phyloP scores from a whole-genome alignment of 148 eudicot genomes.

The Amaranthus palmeri region DNA sequence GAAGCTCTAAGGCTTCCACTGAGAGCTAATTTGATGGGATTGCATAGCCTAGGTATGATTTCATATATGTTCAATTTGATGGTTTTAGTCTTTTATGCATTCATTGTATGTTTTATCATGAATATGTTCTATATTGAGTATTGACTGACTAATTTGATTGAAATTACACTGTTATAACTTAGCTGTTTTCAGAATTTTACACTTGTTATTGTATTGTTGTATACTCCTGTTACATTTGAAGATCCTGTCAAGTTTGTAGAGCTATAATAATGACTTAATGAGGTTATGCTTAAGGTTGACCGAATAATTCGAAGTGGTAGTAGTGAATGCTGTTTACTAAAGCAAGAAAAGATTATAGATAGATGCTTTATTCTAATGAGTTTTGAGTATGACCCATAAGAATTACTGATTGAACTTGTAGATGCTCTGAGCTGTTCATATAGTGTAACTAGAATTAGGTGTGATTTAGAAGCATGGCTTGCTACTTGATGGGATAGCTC shows the following conservation, averaged over 20 bases:
- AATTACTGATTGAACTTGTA: neutral
- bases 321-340: neutral
- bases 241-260: neutral
- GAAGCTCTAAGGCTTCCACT: constrained; percentile 66
- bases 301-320: neutral
- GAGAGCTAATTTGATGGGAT: constrained; percentile 12
- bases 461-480: neutral
- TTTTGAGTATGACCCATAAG: neutral
- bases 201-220: neutral
- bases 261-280: neutral
- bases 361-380: neutral
- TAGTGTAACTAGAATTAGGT: neutral
- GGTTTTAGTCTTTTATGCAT: neutral
- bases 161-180: neutral
- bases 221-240: neutral
- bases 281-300: neutral
- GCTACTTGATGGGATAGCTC: neutral
- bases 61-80: neutral
- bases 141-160: neutral
- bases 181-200: neutral
- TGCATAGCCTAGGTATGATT: constrained; percentile 18
- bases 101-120: neutral
- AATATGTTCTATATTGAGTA: neutral
- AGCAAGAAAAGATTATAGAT: neutral
- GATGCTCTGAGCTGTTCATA: neutral